Percentiles rank a stretch among this genome's conserved stretches.
Evolutionary conservation across 2,329 filamentous ascomycete species (phyloP).

Genomic region (Trichoderma sp.): DNA sequence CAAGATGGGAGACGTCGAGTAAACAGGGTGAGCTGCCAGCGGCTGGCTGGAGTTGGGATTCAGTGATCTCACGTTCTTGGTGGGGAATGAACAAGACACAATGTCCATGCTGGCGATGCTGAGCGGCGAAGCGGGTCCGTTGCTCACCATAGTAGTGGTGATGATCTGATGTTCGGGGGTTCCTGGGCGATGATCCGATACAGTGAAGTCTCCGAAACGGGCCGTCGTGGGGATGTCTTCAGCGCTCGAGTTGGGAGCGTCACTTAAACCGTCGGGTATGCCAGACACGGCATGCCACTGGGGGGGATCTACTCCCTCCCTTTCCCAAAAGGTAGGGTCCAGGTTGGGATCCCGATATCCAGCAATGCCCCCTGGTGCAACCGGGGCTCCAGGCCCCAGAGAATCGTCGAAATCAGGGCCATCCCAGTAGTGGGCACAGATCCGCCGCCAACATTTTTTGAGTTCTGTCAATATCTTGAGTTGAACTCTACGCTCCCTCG

Average conservation of each 20-base stretch:
- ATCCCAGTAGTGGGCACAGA: conserved; percentile 89
- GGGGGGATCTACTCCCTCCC: conserved; percentile 43
- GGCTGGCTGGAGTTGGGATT: conserved; percentile 43
- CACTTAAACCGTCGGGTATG: conserved; percentile 27
- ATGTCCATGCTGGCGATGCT: conserved; percentile 61
- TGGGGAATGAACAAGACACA: conserved; percentile 62
- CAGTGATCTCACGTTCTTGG: conserved; percentile 45
- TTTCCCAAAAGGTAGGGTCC: conserved; percentile 55
- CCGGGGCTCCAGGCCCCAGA: conserved; percentile 61
- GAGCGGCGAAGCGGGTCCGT: conserved; percentile 45
- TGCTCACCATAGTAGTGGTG: conserved; percentile 24
- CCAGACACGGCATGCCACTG: conserved; percentile 38
- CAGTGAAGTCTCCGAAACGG: conserved; percentile 46
- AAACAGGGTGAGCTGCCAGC: conserved; percentile 55
- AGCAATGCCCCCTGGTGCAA: conserved; percentile 72
- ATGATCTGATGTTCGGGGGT: conserved; percentile 45
- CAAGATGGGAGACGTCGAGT: conserved; percentile 49
- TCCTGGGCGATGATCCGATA: conserved; percentile 44
- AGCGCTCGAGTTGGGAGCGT: conserved; percentile 42
- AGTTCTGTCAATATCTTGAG: conserved; percentile 89
- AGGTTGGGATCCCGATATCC: conserved; percentile 57
- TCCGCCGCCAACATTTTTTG: conserved; percentile 95
- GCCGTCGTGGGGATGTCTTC: conserved; percentile 48
- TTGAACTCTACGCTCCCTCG: conserved; percentile 49
- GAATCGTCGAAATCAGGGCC: conserved; percentile 63